A percentile compares a stretch with the other conserved stretches of the same genome.
Evolutionary conservation across 2,329 filamentous ascomycete genomes (phyloP).

Genomic region (Aspergillus ochraceus): DNA sequence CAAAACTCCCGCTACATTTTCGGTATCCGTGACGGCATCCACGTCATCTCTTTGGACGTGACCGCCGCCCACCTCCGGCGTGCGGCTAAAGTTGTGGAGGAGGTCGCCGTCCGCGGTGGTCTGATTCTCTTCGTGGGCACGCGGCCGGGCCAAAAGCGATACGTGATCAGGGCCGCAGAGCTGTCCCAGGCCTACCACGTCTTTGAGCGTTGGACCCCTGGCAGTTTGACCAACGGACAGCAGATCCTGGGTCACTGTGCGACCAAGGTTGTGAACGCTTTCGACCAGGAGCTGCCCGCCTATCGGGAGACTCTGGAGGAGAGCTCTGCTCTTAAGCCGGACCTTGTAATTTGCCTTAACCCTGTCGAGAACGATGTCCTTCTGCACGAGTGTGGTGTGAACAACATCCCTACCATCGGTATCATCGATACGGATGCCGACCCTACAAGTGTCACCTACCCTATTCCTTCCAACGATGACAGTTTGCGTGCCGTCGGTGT

Average conservation of each 20-base stretch:
- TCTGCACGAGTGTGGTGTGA: slow-evolving; percentile 84
- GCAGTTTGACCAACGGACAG: slow-evolving; percentile 88
- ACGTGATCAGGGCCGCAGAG: slow-evolving; percentile 77
- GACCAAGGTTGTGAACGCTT: slow-evolving; percentile 74
- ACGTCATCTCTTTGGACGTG: slow-evolving; percentile 88
- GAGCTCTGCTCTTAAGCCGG: slow-evolving; percentile 71
- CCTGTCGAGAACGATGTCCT: slow-evolving; percentile 88
- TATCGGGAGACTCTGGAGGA: slow-evolving; percentile 67
- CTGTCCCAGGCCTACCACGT: slow-evolving; percentile 79
- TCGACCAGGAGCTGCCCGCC: slow-evolving; percentile 63
- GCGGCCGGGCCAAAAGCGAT: slow-evolving; percentile 74
- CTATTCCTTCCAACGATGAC: slow-evolving; percentile 96
- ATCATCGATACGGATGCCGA: slow-evolving; percentile 92
- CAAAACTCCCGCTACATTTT: slow-evolving; percentile 92
- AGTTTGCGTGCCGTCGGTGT: slow-evolving; percentile 80
- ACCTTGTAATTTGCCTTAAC: slow-evolving; percentile 90
- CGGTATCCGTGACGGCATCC: slow-evolving; percentile 81
- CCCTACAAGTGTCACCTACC: slow-evolving; percentile 92
- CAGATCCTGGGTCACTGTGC: slow-evolving; percentile 73
- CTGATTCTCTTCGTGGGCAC: slow-evolving; percentile 90
- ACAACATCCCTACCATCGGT: slow-evolving; percentile 90
- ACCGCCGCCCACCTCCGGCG: slow-evolving; percentile 89
- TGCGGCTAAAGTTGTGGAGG: slow-evolving; percentile 87
- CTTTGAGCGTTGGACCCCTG: slow-evolving; percentile 90
- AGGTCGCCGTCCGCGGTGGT: slow-evolving; percentile 78